Evolutionary conservation across 2,329 filamentous ascomycete species (phyloP), one percentile per base, ranked within the genome.

Genomic region (Dothidotthia symphoricarpi): DNA sequence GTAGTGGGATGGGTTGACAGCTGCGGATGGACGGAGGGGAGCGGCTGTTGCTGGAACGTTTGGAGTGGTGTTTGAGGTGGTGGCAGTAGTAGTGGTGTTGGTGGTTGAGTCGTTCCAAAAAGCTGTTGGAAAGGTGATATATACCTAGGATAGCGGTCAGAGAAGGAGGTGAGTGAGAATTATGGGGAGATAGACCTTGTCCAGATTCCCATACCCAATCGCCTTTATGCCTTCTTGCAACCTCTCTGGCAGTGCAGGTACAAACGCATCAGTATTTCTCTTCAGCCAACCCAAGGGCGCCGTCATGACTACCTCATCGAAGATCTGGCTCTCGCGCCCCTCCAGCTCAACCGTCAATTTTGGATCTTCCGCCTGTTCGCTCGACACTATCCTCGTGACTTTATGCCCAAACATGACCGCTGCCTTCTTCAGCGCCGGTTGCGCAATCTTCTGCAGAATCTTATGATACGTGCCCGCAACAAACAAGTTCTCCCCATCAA

Each of bases 241-340:
- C 12, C 76, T 71, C 4, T 64, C 53, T 0, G 82, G 80, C 3
- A 87, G 68, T 4, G 72, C 63, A 8, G 83, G 84, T n/a, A 71
- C 66, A 50, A 88, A 87, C 3, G 75, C 56, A 24, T 55, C 70
- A 3, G 49, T 32, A 26, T 66, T 61, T 8, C 40, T 51, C 36
- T 67, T 65, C 29, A 67, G 34, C 62, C 62, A 87, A 8, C 85
- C 85, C 2, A 88, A 71, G 0, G 85, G 84, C 4, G 75, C 70
- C 0, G 85, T 87, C 43, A 85, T 69, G 7, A 88, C 78, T 0
- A 87, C 74, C 43, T 86, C 80, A 47, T 87, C 83, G 55, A 86
- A 87, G 1, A 70, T 68, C 4, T 77, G 49, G 6, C 32, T 51
- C 1, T 72, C 63, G 1, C 73, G 75, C 4, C 69, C 68, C 5